These are phyloP conservation scores for Amylostereum areolatum DNA, from an alignment of 1,284 basidiomycete species.

Conservation along the genomic window DNA sequence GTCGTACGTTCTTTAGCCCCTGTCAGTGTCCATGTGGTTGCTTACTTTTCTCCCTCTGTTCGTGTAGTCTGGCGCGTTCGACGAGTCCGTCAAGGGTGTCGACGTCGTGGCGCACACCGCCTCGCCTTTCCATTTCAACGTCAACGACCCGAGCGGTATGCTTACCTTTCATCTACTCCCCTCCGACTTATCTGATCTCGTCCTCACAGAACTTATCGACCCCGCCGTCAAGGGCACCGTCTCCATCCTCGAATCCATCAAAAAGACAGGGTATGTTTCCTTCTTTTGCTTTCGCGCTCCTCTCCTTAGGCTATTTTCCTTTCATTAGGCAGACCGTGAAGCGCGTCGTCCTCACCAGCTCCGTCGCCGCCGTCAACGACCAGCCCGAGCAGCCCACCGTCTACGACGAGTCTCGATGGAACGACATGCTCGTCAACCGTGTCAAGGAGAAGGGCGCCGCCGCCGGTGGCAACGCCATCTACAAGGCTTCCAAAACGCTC, in stretches of 20 bases:
- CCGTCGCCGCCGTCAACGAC: constrained; percentile 47
- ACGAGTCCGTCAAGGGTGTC: constrained; percentile 40
- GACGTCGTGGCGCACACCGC: constrained; percentile 21
- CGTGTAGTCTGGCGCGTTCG: constrained; percentile 29
- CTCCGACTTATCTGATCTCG: constrained; percentile 1
- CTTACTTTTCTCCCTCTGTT: background rate
- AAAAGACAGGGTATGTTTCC: constrained; percentile 14
- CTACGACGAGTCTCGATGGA: constrained; percentile 57
- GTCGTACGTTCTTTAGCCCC: constrained; percentile 17
- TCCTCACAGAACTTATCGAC: constrained; percentile 15
- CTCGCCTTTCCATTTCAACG: constrained; percentile 2
- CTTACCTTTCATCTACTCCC: background rate
- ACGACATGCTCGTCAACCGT: constrained; percentile 43
- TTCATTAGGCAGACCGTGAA: constrained; percentile 32
- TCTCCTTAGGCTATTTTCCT: background rate
- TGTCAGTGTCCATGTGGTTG: constrained; percentile 11
- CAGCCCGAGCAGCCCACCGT: constrained; percentile 8
- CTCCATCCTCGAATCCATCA: constrained; percentile 18
- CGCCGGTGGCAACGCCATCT: constrained; percentile 39
- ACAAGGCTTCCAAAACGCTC: constrained; percentile 60
- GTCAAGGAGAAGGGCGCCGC: constrained; percentile 47
- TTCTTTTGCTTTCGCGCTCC: background rate
- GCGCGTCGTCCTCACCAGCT: constrained; percentile 62
- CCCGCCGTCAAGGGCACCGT: constrained; percentile 24
- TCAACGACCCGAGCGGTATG: background rate